phyloP scores from a whole-genome alignment of 768 basidiomycete genomes.

The Rubroboletus satanas region DNA sequence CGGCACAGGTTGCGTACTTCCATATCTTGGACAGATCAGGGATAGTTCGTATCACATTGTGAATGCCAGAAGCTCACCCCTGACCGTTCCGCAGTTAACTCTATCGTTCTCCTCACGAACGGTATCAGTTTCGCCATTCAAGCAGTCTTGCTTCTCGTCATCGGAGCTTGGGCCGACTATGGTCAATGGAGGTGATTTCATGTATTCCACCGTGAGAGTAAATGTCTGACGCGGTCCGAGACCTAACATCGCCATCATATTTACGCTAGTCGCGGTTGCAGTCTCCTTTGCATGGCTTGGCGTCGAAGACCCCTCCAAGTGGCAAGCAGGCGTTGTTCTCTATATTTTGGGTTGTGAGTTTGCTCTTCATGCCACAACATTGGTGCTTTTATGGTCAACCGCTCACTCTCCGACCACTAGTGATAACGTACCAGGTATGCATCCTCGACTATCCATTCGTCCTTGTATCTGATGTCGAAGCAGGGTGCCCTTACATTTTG shows the following conservation, averaged over 20 bases:
- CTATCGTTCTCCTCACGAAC: constrained; percentile 74
- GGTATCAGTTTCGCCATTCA: constrained; percentile 78
- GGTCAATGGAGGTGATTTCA: constrained; percentile 63
- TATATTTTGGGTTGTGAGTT: constrained; percentile 63
- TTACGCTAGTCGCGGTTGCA: constrained; percentile 59
- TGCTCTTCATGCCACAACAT: not conserved
- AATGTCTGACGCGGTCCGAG: constrained; percentile 29
- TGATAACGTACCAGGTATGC: constrained; percentile 67
- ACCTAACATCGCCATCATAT: constrained; percentile 75
- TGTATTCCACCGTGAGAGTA: not conserved
- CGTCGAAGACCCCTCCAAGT: constrained; percentile 59
- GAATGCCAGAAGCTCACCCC: not conserved
- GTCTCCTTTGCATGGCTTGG: constrained; percentile 79
- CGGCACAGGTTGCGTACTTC: constrained; percentile 56
- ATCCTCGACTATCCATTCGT: not conserved
- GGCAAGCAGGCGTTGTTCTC: constrained; percentile 57
- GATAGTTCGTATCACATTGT: constrained; percentile 44
- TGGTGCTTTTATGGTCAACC: not conserved
- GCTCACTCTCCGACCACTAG: constrained; percentile 27
- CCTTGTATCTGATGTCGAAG: not conserved
- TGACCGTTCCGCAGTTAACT: constrained; percentile 50
- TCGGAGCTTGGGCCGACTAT: constrained; percentile 82
- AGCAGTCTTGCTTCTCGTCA: constrained; percentile 56
- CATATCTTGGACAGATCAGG: constrained; percentile 57
- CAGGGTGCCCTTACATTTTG: constrained; percentile 74